phyloP scores from a whole-genome alignment of 2,329 filamentous ascomycete genomes.

The Phoma sp. region DNA sequence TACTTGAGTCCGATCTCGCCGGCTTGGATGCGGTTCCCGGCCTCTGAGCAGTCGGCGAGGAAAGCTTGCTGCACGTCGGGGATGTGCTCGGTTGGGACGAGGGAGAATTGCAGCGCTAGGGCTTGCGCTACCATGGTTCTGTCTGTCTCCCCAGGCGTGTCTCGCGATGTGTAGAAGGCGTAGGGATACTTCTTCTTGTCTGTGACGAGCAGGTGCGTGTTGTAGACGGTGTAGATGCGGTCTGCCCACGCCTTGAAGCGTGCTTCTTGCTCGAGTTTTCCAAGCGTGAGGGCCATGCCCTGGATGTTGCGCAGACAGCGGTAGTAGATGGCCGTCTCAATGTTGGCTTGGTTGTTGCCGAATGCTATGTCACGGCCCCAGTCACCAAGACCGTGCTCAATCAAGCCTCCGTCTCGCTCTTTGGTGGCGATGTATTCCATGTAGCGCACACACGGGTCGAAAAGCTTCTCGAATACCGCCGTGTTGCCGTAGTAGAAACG shows the following conservation, averaged over 20 bases:
- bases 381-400: constrained; percentile 54
- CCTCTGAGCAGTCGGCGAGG: constrained; percentile 30
- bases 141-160: constrained; percentile 41
- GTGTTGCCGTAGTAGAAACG: constrained; percentile 52
- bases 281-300: constrained; percentile 43
- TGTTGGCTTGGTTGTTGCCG: constrained; percentile 55
- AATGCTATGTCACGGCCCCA: constrained; percentile 54
- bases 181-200: constrained; percentile 41
- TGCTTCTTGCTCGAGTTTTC: constrained; percentile 14
- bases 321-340: constrained; percentile 55
- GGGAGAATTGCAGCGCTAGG: constrained; percentile 46
- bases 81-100: constrained; percentile 35
- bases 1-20: constrained; percentile 54
- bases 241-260: constrained; percentile 31
- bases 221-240: constrained; percentile 29
- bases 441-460: constrained; percentile 48
- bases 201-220: constrained; percentile 25
- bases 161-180: constrained; percentile 50
- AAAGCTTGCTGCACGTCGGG: constrained; percentile 38
- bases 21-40: constrained; percentile 45
- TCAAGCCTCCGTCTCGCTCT: constrained; percentile 51
- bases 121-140: constrained; percentile 51
- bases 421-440: constrained; percentile 53
- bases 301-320: constrained; percentile 47
- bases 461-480: constrained; percentile 47